Percentiles rank a stretch among this genome's conserved stretches.
These are phyloP conservation scores for Xylaria castorea DNA, from an alignment of 495 filamentous ascomycete genomes.

Conservation along the genomic window DNA sequence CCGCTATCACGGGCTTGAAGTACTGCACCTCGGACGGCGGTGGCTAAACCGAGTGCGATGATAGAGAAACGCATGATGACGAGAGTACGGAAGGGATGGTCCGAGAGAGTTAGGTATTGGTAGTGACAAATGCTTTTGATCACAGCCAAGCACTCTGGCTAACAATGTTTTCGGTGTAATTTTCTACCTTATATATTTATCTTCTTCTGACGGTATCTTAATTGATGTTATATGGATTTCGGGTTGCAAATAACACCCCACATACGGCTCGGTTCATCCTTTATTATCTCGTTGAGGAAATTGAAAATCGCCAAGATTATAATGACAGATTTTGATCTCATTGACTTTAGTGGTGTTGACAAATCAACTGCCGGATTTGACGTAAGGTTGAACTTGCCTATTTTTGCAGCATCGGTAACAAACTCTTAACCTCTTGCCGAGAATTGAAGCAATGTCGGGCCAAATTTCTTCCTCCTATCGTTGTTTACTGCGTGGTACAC, in stretches of 20 bases:
- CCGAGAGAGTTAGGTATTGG: not conserved
- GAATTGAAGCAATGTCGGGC: not conserved
- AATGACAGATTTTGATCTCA: not conserved
- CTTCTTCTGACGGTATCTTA: not conserved
- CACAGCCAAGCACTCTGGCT: no score
- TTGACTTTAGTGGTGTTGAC: not conserved
- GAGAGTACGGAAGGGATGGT: not conserved
- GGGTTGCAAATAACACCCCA: not conserved
- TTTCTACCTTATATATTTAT: not conserved
- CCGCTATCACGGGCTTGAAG: conserved; percentile 12
- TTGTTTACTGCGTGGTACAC: not conserved
- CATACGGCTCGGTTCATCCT: not conserved
- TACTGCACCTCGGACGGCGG: conserved; percentile 4
- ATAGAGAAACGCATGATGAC: conserved; percentile 11
- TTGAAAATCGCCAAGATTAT: not conserved
- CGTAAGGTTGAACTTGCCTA: not conserved
- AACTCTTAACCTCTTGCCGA: not conserved
- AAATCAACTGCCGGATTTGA: not conserved
- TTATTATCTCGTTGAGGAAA: not conserved
- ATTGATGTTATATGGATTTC: not conserved
- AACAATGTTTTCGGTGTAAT: not conserved
- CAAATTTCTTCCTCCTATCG: not conserved
- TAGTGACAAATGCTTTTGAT: not conserved
- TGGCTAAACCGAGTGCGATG: conserved; percentile 12
- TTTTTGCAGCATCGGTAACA: not conserved